Evolutionary conservation across 306 rosid genomes (phyloP).

Genomic region (Prosopis cineraria): DNA sequence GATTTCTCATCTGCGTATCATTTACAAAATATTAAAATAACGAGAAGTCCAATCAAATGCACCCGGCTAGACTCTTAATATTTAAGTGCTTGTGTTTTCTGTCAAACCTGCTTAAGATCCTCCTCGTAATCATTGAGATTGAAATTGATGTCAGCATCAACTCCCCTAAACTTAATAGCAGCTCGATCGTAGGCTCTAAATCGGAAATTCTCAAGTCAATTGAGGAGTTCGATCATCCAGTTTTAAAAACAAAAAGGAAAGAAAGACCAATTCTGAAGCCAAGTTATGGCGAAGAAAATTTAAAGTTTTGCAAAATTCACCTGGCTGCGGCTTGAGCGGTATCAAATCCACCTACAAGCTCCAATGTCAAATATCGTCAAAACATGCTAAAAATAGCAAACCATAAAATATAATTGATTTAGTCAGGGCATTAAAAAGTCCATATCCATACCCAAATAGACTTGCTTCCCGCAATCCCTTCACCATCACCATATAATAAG

Average conservation of each 20-base stretch:
- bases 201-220: slow-evolving; percentile 35
- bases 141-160: slow-evolving; percentile 97
- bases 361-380: slow-evolving; percentile 36
- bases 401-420: slow-evolving; percentile 23
- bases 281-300: neutral
- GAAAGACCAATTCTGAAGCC: neutral
- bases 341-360: slow-evolving; percentile 88
- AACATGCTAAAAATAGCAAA: slow-evolving; percentile 46
- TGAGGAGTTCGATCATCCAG: slow-evolving; percentile 26
- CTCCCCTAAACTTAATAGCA: slow-evolving; percentile 96
- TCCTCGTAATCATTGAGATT: slow-evolving; percentile 89
- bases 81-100: slow-evolving; percentile 3
- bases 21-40: slow-evolving; percentile 20
- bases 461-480: slow-evolving; percentile 99
- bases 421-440: slow-evolving; percentile 34
- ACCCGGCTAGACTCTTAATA: slow-evolving; percentile 14
- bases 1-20: slow-evolving; percentile 70
- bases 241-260: neutral
- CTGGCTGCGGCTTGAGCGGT: slow-evolving; percentile 99
- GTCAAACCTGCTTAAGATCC: slow-evolving; percentile 84
- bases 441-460: slow-evolving; percentile 82
- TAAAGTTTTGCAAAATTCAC: slow-evolving; percentile 43
- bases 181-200: slow-evolving; percentile 98
- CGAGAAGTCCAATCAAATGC: slow-evolving; percentile 17
- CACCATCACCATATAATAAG: slow-evolving; percentile 41